phyloP scores from a whole-genome alignment of 768 basidiomycete genomes.

The Saitozyma podzolica region DNA sequence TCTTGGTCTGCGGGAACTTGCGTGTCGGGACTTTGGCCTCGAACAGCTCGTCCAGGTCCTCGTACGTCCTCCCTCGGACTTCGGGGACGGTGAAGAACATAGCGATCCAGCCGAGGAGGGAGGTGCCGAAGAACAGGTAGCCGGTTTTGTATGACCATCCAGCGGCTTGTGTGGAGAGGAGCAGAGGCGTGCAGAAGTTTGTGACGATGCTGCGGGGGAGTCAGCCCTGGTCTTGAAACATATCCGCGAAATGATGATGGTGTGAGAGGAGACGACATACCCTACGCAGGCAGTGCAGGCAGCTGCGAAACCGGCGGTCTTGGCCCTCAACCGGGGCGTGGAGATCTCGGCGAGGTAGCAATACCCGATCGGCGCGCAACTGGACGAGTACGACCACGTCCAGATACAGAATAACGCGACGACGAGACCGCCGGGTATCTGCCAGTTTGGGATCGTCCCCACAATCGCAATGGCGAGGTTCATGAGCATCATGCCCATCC shows the following conservation, averaged over 20 bases:
- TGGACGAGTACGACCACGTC: conserved; percentile 5
- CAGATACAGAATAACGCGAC: conserved; percentile 11
- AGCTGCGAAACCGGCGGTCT: conserved; percentile 22
- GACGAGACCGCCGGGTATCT: neutral
- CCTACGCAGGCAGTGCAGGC: conserved; percentile 7
- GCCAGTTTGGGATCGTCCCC: conserved; percentile 1
- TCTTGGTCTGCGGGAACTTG: conserved; percentile 2
- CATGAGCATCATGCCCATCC: neutral
- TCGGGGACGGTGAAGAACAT: conserved; percentile 35
- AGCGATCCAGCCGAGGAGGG: conserved; percentile 1
- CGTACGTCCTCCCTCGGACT: conserved; percentile 23
- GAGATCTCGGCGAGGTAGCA: conserved; percentile 13
- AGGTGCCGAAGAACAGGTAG: conserved; percentile 3
- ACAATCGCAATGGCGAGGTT: conserved; percentile 4
- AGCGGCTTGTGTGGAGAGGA: neutral
- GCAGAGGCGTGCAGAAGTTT: conserved; percentile 1
- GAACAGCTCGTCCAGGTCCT: conserved; percentile 37
- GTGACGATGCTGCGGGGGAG: conserved; percentile 1
- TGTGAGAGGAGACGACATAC: conserved; percentile 2
- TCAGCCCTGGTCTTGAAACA: neutral
- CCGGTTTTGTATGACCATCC: conserved; percentile 5
- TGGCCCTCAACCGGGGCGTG: conserved; percentile 18
- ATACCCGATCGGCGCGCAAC: conserved; percentile 5
- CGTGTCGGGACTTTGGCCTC: conserved; percentile 14
- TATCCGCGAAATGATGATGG: no score